phyloP scores from a whole-genome alignment of 2,329 filamentous ascomycete species.

The Teratosphaeria gauchensis region DNA sequence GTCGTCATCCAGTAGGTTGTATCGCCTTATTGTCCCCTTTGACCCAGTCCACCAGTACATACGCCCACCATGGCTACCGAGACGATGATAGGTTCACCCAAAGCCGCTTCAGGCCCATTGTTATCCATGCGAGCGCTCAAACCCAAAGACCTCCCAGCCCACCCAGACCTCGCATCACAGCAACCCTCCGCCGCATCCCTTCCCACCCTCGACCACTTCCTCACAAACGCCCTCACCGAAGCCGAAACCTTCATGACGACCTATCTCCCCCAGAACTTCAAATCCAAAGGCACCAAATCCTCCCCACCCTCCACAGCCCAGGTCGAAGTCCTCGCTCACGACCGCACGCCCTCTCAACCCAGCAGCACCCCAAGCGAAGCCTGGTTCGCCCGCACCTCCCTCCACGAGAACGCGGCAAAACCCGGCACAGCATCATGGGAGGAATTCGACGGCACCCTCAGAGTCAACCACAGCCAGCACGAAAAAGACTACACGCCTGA shows the following conservation, averaged over 20 bases:
- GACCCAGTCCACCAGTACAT: not conserved
- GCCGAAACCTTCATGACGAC: slow-evolving; percentile 49
- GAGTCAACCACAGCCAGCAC: slow-evolving; percentile 46
- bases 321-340: slow-evolving; percentile 46
- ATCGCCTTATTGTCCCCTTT: too few relatives aligned
- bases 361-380: slow-evolving; percentile 34
- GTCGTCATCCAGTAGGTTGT: not conserved
- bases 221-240: slow-evolving; percentile 47
- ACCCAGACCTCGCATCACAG: slow-evolving; percentile 18
- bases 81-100: too few relatives aligned
- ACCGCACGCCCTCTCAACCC: slow-evolving; percentile 24
- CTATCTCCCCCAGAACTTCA: slow-evolving; percentile 47
- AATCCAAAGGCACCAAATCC: slow-evolving; percentile 38
- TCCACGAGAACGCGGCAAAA: slow-evolving; percentile 46
- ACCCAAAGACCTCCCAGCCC: slow-evolving; percentile 24
- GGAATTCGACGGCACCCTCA: slow-evolving; percentile 54
- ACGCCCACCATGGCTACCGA: not conserved
- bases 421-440: slow-evolving; percentile 50
- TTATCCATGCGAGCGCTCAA: slow-evolving; percentile 25
- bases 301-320: slow-evolving; percentile 41
- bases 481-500: slow-evolving; percentile 52
- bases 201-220: slow-evolving; percentile 42
- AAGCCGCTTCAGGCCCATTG: not conserved
- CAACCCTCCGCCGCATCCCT: slow-evolving; percentile 16
- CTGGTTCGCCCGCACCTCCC: slow-evolving; percentile 56